Evolutionary conservation across 2,329 filamentous ascomycete genomes (phyloP).

Genomic region (Fusarium gaditjirri): DNA sequence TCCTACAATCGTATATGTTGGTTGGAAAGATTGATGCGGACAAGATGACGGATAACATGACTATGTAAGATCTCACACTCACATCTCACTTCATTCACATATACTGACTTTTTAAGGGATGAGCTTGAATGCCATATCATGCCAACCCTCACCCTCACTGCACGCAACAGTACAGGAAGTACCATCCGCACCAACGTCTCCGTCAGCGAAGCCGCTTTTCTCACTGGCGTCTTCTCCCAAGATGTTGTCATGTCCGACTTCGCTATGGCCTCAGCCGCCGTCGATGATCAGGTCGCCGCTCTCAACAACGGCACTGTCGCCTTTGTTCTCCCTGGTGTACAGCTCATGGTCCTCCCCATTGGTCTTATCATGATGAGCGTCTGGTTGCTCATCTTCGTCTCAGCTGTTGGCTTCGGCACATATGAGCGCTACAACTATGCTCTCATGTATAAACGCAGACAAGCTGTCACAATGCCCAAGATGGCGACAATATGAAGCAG

Average conservation of each 20-base stretch:
- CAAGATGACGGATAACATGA: slow-evolving; percentile 65
- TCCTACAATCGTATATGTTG: slow-evolving; percentile 74
- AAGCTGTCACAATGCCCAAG: slow-evolving; percentile 30
- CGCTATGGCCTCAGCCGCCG: slow-evolving; percentile 59
- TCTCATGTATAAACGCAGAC: slow-evolving; percentile 66
- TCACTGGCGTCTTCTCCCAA: slow-evolving; percentile 75
- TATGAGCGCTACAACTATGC: slow-evolving; percentile 73
- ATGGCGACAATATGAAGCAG: slow-evolving; percentile 21
- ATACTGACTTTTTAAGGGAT: slow-evolving; percentile 55
- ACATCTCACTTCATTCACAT: slow-evolving; percentile 25
- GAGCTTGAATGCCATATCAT: slow-evolving; percentile 72
- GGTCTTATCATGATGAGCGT: slow-evolving; percentile 73
- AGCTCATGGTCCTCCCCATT: slow-evolving; percentile 75
- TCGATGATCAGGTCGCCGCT: slow-evolving; percentile 57
- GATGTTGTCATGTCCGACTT: slow-evolving; percentile 64
- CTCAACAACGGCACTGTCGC: slow-evolving; percentile 65
- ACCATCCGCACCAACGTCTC: slow-evolving; percentile 72
- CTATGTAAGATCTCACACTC: slow-evolving; percentile 63
- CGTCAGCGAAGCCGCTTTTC: slow-evolving; percentile 76
- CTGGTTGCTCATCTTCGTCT: slow-evolving; percentile 69
- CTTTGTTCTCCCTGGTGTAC: slow-evolving; percentile 76
- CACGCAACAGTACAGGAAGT: slow-evolving; percentile 61
- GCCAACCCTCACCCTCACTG: slow-evolving; percentile 74
- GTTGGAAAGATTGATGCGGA: slow-evolving; percentile 73
- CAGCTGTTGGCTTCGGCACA: slow-evolving; percentile 72